Evolutionary conservation across 2,329 filamentous ascomycete species (phyloP).

Genomic region (Aspergillus felis): DNA sequence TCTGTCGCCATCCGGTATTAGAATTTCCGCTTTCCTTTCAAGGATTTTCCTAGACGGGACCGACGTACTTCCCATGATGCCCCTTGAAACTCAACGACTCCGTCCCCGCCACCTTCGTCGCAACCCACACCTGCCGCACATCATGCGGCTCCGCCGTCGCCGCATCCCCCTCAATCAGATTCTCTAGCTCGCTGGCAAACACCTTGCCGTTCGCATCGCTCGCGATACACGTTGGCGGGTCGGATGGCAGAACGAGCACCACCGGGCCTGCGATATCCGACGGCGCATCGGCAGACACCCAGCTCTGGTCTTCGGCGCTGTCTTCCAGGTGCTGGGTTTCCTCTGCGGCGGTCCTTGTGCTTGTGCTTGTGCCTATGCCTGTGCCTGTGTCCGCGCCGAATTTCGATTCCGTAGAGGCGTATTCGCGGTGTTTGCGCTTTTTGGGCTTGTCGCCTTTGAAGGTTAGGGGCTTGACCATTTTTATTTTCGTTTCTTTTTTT

Average conservation of each 20-base stretch:
- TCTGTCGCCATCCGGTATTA: conserved; percentile 41
- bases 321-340: conserved; percentile 28
- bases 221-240: conserved; percentile 69
- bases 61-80: conserved; percentile 70
- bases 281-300: conserved; percentile 77
- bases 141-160: conserved; percentile 91
- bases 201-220: conserved; percentile 85
- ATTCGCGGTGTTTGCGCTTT: conserved; percentile 72
- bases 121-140: conserved; percentile 92
- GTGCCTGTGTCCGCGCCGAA: conserved; percentile 25
- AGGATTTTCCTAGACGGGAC: background rate
- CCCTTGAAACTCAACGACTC: conserved; percentile 83
- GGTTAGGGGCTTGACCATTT: conserved; percentile 70
- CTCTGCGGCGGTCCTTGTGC: conserved; percentile 18
- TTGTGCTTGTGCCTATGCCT: conserved; percentile 24
- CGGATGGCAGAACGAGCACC: conserved; percentile 75
- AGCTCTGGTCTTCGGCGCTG: conserved; percentile 69
- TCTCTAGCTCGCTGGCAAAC: conserved; percentile 77
- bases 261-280: conserved; percentile 77
- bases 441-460: conserved; percentile 98
- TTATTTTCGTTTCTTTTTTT: conserved; percentile 7
- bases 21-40: background rate
- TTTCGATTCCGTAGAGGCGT: conserved; percentile 37
- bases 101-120: conserved; percentile 75
- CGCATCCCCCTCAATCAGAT: conserved; percentile 78